Evolutionary conservation across 2,329 filamentous ascomycete genomes (phyloP), one percentile per base, ranked within the genome.

Genomic region (Fusarium anguioides): DNA sequence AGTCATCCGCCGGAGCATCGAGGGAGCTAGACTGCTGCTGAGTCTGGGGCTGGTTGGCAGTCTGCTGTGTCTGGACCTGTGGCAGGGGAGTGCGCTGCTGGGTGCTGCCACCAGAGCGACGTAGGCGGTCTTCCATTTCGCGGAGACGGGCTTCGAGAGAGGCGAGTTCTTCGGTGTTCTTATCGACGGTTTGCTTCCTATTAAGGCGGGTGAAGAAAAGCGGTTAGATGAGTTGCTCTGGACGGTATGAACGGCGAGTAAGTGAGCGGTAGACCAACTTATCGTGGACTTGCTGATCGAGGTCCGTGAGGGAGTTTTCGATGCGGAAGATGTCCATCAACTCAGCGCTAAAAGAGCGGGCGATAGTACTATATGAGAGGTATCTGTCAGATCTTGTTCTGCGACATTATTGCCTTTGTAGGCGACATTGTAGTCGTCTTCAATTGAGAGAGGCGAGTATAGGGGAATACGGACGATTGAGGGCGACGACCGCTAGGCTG

Each of bases 321-420:
- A 97, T 89, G 75, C 91, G 91, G 83, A 97, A 97, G 72, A 96
- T 91, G 76, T 93, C 91, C 83, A 95, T 91, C 63, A 97, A 84
- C 77, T 95, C 92, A 41, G 89, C 84, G 60, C 93, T 95, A 81
- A 97, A 97, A 76, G 91, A 93, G 72, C 89, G 91, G 52, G 94
- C 94, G 79, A 97, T 89, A 63, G 92, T 96, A 67, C 94, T 97
- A 44, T 66, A 52, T 11, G 29, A 18, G 44, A 44, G 24, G 49
- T 24, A 48, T 8, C 1, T 36, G 64, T 72, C 48, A 72, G 70
- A 40, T 55, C 39, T 54, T 21, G 27, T 33, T 39, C 26, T 45
- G 39, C 24, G 39, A 60, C 74, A 59, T 73, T 41, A 40, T 18
- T 44, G 40, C 23, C 17, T 46, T 26, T 48, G 24, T 41, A 40